Percentiles rank a stretch among this genome's conserved stretches.
These are phyloP conservation scores for Ceratopteris richardii DNA, from an alignment of 75 land plant genomes.

Conservation along the genomic window DNA sequence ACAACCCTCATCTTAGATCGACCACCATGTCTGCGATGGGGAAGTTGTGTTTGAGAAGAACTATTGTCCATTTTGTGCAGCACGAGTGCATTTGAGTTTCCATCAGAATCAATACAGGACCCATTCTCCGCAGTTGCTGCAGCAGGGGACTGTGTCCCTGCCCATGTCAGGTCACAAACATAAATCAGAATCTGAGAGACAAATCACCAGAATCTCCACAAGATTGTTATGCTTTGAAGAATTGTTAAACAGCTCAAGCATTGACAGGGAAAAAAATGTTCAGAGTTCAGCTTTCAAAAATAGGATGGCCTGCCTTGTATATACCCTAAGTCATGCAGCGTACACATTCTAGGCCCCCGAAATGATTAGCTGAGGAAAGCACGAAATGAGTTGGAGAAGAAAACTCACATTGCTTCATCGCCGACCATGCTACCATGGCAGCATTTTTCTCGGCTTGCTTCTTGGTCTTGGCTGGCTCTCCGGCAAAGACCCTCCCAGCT, in stretches of 20 bases:
- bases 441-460: constrained; percentile 96
- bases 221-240: too few species aligned
- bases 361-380: background rate
- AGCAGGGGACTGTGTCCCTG: constrained; percentile 3
- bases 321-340: background rate
- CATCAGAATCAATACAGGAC: background rate
- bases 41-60: background rate
- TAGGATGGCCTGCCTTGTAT: background rate
- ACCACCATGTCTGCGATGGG: background rate
- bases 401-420: constrained; percentile 5
- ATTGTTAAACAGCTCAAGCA: background rate
- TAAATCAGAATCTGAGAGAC: background rate
- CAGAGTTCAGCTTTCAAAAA: background rate
- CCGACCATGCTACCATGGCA: constrained; percentile 48
- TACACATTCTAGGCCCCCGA: background rate
- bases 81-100: background rate
- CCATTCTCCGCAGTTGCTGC: background rate
- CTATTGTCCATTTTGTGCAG: background rate
- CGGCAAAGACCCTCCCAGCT: constrained; percentile 63
- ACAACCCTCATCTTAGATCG: background rate
- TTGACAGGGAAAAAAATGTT: background rate
- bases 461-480: constrained; percentile 88
- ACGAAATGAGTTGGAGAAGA: background rate
- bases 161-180: background rate
- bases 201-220: background rate